Conservation (phyloP, 2,329 filamentous ascomycete genomes). For the Clathrospora elynae region DNA sequence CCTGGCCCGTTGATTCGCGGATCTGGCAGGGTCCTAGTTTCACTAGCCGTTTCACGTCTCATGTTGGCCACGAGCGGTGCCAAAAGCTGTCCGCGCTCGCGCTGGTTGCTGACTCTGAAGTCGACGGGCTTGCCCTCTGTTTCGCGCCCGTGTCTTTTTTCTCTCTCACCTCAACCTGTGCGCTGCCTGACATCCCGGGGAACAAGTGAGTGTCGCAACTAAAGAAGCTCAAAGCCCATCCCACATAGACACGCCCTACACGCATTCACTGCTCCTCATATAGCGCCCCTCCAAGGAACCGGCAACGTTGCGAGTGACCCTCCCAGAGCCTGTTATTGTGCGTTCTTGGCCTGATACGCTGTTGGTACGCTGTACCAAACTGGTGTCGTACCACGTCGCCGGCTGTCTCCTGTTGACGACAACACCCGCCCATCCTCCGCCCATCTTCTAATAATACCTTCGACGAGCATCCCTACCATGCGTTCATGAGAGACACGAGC, state of each 20-base stretch:
- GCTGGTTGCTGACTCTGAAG: slow-evolving; percentile 9
- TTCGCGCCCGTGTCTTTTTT: slow-evolving; percentile 26
- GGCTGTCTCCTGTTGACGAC: slow-evolving; percentile 15
- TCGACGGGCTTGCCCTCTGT: slow-evolving; percentile 14
- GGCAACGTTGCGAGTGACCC: neutral
- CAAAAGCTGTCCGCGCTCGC: slow-evolving; percentile 18
- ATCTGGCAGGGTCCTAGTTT: slow-evolving; percentile 7
- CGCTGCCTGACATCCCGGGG: slow-evolving; percentile 5
- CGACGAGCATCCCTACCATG: slow-evolving; percentile 21
- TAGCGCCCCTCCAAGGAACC: neutral
- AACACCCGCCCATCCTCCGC: slow-evolving; percentile 1
- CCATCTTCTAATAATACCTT: slow-evolving; percentile 2
- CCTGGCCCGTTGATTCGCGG: slow-evolving; percentile 10
- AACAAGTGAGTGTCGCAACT: slow-evolving; percentile 18
- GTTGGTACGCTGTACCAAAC: slow-evolving; percentile 11
- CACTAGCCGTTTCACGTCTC: slow-evolving; percentile 20
- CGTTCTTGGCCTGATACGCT: slow-evolving; percentile 8
- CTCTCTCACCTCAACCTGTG: slow-evolving; percentile 1
- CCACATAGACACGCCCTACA: slow-evolving; percentile 13
- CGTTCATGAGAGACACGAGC: slow-evolving; percentile 17
- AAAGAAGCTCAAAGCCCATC: slow-evolving; percentile 16
- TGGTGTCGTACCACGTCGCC: slow-evolving; percentile 16
- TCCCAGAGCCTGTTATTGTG: neutral
- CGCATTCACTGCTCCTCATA: slow-evolving; percentile 6
- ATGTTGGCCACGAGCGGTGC: slow-evolving; percentile 19